Evolutionary conservation across 495 filamentous ascomycete species (phyloP).

Genomic region (Penicillium diatomitis): DNA sequence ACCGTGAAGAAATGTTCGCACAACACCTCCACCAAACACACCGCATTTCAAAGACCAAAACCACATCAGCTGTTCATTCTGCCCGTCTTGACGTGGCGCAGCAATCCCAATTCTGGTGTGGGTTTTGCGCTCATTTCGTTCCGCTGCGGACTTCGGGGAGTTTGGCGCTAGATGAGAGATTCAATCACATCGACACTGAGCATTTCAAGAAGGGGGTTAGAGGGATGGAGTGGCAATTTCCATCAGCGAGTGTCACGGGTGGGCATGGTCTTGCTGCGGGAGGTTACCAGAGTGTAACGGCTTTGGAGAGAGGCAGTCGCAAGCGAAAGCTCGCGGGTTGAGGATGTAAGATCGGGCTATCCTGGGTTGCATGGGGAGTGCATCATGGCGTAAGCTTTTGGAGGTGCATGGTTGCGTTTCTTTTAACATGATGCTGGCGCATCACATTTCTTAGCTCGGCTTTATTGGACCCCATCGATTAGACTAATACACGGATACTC

Average conservation of each 20-base stretch:
- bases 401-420: too few species aligned
- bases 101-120: slow-evolving; percentile 76
- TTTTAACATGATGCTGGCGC: too few species aligned
- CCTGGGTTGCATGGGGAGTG: too few species aligned
- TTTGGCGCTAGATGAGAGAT: slow-evolving; percentile 64
- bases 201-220: slow-evolving; percentile 54
- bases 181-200: slow-evolving; percentile 71
- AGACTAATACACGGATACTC: too few species aligned
- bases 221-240: slow-evolving; percentile 41
- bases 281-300: neutral
- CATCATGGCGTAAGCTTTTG: too few species aligned
- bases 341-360: neutral
- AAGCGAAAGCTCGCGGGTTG: slow-evolving; percentile 20
- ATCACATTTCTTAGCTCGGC: too few species aligned
- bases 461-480: too few species aligned
- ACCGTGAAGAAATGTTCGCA: slow-evolving; percentile 51
- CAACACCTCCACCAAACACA: slow-evolving; percentile 51
- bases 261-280: neutral
- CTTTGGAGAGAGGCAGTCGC: slow-evolving; percentile 4
- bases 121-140: slow-evolving; percentile 62
- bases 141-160: slow-evolving; percentile 43
- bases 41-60: neutral
- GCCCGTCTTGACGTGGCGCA: slow-evolving; percentile 62
- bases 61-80: slow-evolving; percentile 2
- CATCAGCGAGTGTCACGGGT: neutral